Evolutionary conservation across 176 grass and related monocot genomes (phyloP).

Genomic region (Avena insularis): DNA sequence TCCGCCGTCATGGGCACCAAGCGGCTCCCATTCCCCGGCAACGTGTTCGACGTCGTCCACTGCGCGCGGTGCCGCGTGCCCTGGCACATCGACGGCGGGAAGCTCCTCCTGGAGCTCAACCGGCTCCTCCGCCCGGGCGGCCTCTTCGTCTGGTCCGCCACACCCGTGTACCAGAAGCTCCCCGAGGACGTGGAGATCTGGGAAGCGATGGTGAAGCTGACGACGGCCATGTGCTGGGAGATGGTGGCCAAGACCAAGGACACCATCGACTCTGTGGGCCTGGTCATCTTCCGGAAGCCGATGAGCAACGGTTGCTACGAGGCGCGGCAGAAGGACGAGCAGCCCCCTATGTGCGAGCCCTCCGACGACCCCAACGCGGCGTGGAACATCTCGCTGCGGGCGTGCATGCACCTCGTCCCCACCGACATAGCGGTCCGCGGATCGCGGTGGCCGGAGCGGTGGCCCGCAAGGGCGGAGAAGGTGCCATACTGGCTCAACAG

Average conservation of each 20-base stretch:
- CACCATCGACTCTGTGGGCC: slow-evolving; percentile 66
- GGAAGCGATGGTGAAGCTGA: slow-evolving; percentile 73
- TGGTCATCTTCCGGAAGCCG: slow-evolving; percentile 83
- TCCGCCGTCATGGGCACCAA: slow-evolving; percentile 93
- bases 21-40: slow-evolving; percentile 75
- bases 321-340: slow-evolving; percentile 43
- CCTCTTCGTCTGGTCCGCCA: slow-evolving; percentile 96
- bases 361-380: slow-evolving; percentile 95
- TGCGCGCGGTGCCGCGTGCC: slow-evolving; percentile 93
- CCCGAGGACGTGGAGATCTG: slow-evolving; percentile 89
- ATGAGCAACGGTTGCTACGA: slow-evolving; percentile 69
- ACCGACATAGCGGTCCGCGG: slow-evolving; percentile 48
- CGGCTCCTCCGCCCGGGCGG: slow-evolving; percentile 85
- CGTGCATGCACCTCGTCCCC: slow-evolving; percentile 85
- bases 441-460: slow-evolving; percentile 68
- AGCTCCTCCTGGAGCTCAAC: slow-evolving; percentile 86
- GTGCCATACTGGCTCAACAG: slow-evolving; percentile 77
- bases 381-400: slow-evolving; percentile 87
- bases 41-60: slow-evolving; percentile 86
- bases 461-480: slow-evolving; percentile 68
- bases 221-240: slow-evolving; percentile 94
- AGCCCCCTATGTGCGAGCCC: slow-evolving; percentile 64
- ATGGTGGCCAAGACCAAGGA: slow-evolving; percentile 80
- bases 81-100: slow-evolving; percentile 88
- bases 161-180: slow-evolving; percentile 84